These are phyloP conservation scores for Aureobasidium sp. DNA, from an alignment of 2,329 filamentous ascomycete species.

Conservation along the genomic window DNA sequence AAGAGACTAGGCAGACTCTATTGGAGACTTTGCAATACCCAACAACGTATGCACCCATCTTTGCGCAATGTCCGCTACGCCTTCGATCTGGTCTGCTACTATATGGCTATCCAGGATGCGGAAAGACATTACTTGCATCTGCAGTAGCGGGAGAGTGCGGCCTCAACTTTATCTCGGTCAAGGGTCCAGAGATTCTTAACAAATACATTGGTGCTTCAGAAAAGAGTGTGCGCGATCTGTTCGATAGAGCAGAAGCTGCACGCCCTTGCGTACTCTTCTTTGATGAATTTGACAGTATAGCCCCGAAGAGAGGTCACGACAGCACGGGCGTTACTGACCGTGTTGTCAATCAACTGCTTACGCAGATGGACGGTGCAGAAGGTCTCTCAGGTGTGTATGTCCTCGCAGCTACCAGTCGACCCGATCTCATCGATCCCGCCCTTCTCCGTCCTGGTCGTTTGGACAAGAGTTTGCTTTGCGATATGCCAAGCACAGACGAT, in stretches of 20 bases:
- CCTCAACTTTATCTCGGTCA: slow-evolving; percentile 98
- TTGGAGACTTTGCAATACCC: slow-evolving; percentile 97
- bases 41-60: slow-evolving; percentile 98
- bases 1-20: slow-evolving; percentile 88
- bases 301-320: slow-evolving; percentile 96
- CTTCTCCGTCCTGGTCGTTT: slow-evolving; percentile 90
- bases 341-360: slow-evolving; percentile 97
- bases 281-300: slow-evolving; percentile 98
- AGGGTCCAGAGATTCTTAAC: slow-evolving; percentile 98
- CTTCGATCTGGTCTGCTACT: slow-evolving; percentile 92
- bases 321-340: slow-evolving; percentile 98
- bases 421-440: slow-evolving; percentile 96
- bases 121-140: slow-evolving; percentile 95
- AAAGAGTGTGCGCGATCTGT: slow-evolving; percentile 95
- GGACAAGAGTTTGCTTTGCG: slow-evolving; percentile 94
- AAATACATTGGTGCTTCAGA: slow-evolving; percentile 99
- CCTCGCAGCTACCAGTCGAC: slow-evolving; percentile 91
- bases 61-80: slow-evolving; percentile 95
- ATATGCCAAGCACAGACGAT: slow-evolving; percentile 84
- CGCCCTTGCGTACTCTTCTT: slow-evolving; percentile 97
- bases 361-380: slow-evolving; percentile 99
- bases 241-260: slow-evolving; percentile 91
- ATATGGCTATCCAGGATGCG: slow-evolving; percentile 96
- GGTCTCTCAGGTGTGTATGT: slow-evolving; percentile 96
- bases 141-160: slow-evolving; percentile 99